phyloP scores from a whole-genome alignment of 1,284 basidiomycete species.

The Papiliotrema fonsecae region DNA sequence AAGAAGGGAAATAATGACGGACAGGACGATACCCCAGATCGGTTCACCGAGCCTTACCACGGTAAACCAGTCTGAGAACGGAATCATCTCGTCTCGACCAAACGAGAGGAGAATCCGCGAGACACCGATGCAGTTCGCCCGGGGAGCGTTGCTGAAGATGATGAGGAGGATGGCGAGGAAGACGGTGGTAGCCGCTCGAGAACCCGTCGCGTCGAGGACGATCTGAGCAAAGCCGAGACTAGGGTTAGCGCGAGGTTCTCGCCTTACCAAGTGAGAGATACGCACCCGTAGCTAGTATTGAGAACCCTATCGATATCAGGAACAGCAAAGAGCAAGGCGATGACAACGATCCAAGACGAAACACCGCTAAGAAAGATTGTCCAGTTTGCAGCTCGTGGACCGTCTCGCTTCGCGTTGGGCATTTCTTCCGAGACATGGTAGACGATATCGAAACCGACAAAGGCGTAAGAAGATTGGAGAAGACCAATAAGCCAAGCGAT shows the following conservation, averaged over 20 bases:
- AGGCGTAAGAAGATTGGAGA: slow-evolving; percentile 19
- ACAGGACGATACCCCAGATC: slow-evolving; percentile 19
- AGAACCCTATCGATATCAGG: slow-evolving; percentile 57
- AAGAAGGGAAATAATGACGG: slow-evolving; percentile 12
- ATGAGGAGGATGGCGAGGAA: slow-evolving; percentile 26
- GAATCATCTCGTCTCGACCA: slow-evolving; percentile 20
- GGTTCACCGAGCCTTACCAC: slow-evolving; percentile 21
- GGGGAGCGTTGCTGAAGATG: slow-evolving; percentile 20
- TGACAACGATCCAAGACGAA: slow-evolving; percentile 57
- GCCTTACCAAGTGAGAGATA: slow-evolving; percentile 26
- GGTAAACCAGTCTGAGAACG: slow-evolving; percentile 12
- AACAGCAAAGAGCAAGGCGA: slow-evolving; percentile 63
- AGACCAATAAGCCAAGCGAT: slow-evolving; percentile 47
- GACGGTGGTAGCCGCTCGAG: slow-evolving; percentile 19
- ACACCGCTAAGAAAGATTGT: slow-evolving; percentile 46
- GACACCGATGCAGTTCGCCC: slow-evolving; percentile 17
- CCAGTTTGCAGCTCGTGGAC: slow-evolving; percentile 14
- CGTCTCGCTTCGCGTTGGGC: slow-evolving; percentile 19
- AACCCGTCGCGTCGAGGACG: slow-evolving; percentile 35
- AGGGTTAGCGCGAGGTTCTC: slow-evolving; percentile 26
- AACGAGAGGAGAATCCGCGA: slow-evolving; percentile 18
- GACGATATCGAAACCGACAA: slow-evolving; percentile 59
- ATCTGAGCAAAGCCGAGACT: slow-evolving; percentile 58
- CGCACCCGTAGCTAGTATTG: slow-evolving; percentile 57
- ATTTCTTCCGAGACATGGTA: slow-evolving; percentile 27